Evolutionary conservation across 352 stramenopile species (phyloP), one percentile per base, ranked within the genome.

Genomic region (Aphanomyces stellatus): DNA sequence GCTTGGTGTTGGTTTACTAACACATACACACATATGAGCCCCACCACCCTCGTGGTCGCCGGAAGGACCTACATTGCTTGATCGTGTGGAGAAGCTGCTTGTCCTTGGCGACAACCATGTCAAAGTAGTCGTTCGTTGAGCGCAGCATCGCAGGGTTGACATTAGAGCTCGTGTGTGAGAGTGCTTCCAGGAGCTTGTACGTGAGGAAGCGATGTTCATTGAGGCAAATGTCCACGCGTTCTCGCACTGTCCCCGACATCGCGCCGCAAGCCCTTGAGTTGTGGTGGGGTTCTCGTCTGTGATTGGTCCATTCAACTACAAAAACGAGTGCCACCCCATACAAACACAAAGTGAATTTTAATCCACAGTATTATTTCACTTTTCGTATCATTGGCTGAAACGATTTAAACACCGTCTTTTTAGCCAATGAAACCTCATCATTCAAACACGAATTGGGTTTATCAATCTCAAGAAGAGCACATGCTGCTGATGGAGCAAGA

Each of bases 201-300:
- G 90, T 82, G 24, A 93, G 71, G 71, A 90, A 93, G 53, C 84
- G 82, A 74, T 93, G 84, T 74, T 91, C 84, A 61, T 93, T 81
- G 51, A 93, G 72, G 56, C 72, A 76, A 46, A 90, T 73, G 68
- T 89, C 80, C 43, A 89, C 81, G 51, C 89, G 74, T 27, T 93
- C 82, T 10, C 79, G 79, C 25, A 93, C 82, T 24, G 49, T 57
- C 30, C 42, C 42, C 8, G 42, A 24, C 42, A 24, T 25, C 8
- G 28, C 72, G 75, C 49, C 49, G 25, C 49, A 15, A 13, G 22
- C 33, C 49, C 42, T 51, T 24, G 8, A 17, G 25, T 28, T 28
- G 19, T 53, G 46, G 46, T 53, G 19, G 46, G 37, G n/a, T 19
- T 46, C 11, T 46, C 37, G n/a, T 30, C 2, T 53, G 25, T 53